Evolutionary conservation across 2,329 filamentous ascomycete species (phyloP), one percentile per base, ranked within the genome.

Genomic region (Alternaria tenuissima): DNA sequence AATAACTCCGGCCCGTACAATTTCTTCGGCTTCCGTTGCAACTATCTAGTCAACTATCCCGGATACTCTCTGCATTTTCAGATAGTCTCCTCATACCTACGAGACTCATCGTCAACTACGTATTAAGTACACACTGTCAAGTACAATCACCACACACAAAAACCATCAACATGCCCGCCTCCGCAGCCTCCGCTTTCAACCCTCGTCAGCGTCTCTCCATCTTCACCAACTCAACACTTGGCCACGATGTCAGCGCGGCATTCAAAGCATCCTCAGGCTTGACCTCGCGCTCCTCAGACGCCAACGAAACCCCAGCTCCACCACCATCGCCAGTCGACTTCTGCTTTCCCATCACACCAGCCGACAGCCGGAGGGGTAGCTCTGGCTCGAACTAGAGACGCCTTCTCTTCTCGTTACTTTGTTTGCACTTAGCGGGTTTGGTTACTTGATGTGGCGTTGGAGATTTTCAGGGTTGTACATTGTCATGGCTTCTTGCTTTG

Each of bases 291-390:
- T 65, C 69, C 44, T 64, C 60, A 11, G 68, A 72, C 34, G 69
- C 76, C 63, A 71, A 72, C 65, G 77, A 79, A 67, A 79, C 76
- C 1, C 76, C 77, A 12, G 78, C 78, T n/a, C 78, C 78, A 26
- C 78, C 78, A 7, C 78, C 78, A 44, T 78, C 75, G 14, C 78
- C 78, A 11, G 75, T 80, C 63, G 78, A 80, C 67, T 80, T 79
- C 63, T 75, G 73, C 41, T 79, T 78, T 62, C 71, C 76, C 7
- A 70, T 65, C n/a, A 76, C 74, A 24, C 74, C 74, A 5, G 66
- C 69, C 20, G 52, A 57, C n/a, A 60, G 57, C 32, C 46, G 53
- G 24, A 57, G 57, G 28, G 57, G 46, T 30, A 52, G 57, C 32
- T 34, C 53, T 18, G 44, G 57, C 32, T 34, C 53, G 7, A 57